Evolutionary conservation across 164 flowering plant species (phyloP).

Genomic region (Malania oleifera): DNA sequence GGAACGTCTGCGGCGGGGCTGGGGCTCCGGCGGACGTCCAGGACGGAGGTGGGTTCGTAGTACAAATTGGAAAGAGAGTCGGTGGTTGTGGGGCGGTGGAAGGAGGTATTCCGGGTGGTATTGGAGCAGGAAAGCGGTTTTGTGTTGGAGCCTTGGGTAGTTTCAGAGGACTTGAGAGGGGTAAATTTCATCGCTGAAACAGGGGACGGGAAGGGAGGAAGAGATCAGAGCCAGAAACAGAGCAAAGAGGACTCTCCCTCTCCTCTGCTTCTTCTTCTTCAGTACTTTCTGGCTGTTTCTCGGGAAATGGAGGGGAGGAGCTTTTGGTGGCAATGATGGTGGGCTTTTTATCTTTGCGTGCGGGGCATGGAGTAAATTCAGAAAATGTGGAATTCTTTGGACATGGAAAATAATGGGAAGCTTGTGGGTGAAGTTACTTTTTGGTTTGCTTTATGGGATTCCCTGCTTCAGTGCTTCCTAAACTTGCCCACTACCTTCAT

Average conservation of each 20-base stretch:
- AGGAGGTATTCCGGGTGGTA: slow-evolving; percentile 2
- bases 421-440: too few relatives aligned
- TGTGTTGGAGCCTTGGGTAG: slow-evolving; percentile 17
- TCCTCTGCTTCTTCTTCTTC: background rate
- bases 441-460: too few relatives aligned
- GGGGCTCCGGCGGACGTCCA: slow-evolving; percentile 68
- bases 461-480: too few relatives aligned
- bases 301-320: slow-evolving; percentile 16
- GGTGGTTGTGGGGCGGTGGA: slow-evolving; percentile 6
- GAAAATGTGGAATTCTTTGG: too few relatives aligned
- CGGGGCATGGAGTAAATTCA: too few relatives aligned
- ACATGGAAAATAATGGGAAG: too few relatives aligned
- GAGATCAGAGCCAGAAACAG: too few relatives aligned
- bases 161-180: slow-evolving; percentile 24
- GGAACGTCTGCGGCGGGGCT: slow-evolving; percentile 40
- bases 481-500: too few relatives aligned
- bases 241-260: background rate
- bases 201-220: background rate
- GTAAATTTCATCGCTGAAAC: slow-evolving; percentile 49
- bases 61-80: slow-evolving; percentile 8
- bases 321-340: slow-evolving; percentile 42
- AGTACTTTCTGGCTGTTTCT: too few relatives aligned
- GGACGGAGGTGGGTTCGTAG: slow-evolving; percentile 88
- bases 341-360: slow-evolving; percentile 56
- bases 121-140: slow-evolving; percentile 19